Conservation (phyloP, 2,329 filamentous ascomycete species). For the Colletotrichum sp. region DNA sequence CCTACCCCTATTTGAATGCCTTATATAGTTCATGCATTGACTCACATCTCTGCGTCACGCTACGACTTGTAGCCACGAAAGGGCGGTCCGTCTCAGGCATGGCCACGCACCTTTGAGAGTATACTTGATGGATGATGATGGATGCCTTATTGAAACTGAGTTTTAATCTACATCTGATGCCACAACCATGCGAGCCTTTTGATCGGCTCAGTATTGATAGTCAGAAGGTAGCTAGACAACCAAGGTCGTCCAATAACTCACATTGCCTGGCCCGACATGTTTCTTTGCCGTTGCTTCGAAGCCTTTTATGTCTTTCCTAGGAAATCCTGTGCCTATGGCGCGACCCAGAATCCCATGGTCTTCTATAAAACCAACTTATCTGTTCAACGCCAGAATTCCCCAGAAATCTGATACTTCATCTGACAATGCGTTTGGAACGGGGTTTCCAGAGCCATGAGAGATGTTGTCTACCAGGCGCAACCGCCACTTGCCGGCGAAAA, state of each 20-base stretch:
- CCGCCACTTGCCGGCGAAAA: neutral
- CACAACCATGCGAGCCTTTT: neutral
- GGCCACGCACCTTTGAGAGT: neutral
- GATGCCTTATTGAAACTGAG: neutral
- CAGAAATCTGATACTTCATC: neutral
- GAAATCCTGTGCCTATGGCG: neutral
- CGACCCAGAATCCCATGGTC: neutral
- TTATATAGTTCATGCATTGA: neutral
- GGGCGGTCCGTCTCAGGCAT: no score
- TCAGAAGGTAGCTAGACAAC: neutral
- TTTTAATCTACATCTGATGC: neutral
- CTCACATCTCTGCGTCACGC: neutral
- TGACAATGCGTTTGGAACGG: neutral
- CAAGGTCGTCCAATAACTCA: rapidly evolving
- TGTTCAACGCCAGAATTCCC: neutral
- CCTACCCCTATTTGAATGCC: neutral
- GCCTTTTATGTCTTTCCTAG: neutral
- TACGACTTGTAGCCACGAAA: neutral
- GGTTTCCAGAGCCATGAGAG: neutral
- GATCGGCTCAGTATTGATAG: neutral
- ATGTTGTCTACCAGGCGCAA: neutral
- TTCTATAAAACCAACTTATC: neutral
- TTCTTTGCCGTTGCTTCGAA: neutral
- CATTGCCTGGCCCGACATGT: neutral
- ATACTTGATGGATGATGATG: neutral